phyloP scores from a whole-genome alignment of 495 filamentous ascomycete genomes.

The Cercophora samala region DNA sequence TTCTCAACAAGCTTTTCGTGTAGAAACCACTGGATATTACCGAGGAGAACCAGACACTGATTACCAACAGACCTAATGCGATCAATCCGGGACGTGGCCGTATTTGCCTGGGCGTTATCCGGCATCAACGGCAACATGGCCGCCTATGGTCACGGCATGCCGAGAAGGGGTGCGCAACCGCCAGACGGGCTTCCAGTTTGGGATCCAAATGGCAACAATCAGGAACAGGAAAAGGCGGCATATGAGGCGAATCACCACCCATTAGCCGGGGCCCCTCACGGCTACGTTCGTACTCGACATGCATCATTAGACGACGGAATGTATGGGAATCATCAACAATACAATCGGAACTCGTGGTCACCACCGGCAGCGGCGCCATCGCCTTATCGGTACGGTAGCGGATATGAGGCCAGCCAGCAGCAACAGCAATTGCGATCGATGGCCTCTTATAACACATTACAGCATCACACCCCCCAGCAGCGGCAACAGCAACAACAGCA shows the following conservation, averaged over 20 bases:
- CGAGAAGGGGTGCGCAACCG: constrained; percentile 57
- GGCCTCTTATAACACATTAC: constrained; percentile 15
- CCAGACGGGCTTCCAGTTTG: constrained; percentile 55
- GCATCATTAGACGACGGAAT: constrained; percentile 20
- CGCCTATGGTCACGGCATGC: constrained; percentile 59
- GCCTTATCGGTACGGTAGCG: constrained; percentile 6
- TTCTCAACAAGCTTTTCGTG: not conserved
- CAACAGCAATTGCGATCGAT: constrained; percentile 13
- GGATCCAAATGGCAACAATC: constrained; percentile 33
- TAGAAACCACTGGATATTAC: not conserved
- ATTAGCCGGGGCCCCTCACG: not conserved
- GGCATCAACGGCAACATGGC: constrained; percentile 78
- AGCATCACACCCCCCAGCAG: constrained; percentile 10
- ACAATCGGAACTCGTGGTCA: not conserved
- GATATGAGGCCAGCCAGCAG: constrained; percentile 1
- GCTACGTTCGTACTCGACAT: constrained; percentile 18
- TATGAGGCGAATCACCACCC: constrained; percentile 5
- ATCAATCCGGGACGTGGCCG: constrained; percentile 77
- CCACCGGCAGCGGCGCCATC: not conserved
- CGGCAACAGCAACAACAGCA: constrained; percentile 4
- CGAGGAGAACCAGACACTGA: not conserved
- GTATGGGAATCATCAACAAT: constrained; percentile 11
- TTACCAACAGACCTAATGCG: constrained; percentile 58
- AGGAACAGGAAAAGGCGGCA: not conserved
- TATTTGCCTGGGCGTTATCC: constrained; percentile 77